phyloP scores from a whole-genome alignment of 2,329 filamentous ascomycete genomes.

The Meredithiella fracta region DNA sequence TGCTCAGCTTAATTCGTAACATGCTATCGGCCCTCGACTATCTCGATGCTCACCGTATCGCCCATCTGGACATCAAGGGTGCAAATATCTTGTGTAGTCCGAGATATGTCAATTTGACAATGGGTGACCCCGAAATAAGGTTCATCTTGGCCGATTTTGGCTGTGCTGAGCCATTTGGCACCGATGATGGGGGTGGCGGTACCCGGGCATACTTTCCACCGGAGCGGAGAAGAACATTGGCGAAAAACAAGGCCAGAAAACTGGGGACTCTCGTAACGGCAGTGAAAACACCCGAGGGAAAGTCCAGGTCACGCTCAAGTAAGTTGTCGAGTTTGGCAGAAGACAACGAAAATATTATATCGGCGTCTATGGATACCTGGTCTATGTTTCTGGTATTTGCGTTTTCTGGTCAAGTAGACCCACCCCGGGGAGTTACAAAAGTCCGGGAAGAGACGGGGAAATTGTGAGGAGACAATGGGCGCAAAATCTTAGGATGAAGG shows the following conservation, averaged over 20 bases:
- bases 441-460: too few relatives aligned
- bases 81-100: slow-evolving; percentile 11
- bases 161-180: background rate
- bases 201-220: slow-evolving; percentile 3
- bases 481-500: background rate
- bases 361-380: slow-evolving; percentile 5
- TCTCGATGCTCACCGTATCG: background rate
- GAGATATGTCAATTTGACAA: background rate
- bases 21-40: slow-evolving; percentile 7
- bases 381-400: background rate
- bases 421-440: background rate
- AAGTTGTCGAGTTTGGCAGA: too few relatives aligned
- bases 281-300: background rate
- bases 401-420: background rate
- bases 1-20: slow-evolving; percentile 2
- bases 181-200: background rate
- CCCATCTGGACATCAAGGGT: slow-evolving; percentile 11
- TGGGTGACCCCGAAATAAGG: background rate
- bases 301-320: background rate
- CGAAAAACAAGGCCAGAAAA: background rate
- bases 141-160: slow-evolving; percentile 11
- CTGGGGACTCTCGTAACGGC: background rate
- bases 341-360: background rate
- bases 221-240: background rate
- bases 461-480: background rate